Conservation (phyloP, 2,329 filamentous ascomycete species). For the Diatrype stigma region DNA sequence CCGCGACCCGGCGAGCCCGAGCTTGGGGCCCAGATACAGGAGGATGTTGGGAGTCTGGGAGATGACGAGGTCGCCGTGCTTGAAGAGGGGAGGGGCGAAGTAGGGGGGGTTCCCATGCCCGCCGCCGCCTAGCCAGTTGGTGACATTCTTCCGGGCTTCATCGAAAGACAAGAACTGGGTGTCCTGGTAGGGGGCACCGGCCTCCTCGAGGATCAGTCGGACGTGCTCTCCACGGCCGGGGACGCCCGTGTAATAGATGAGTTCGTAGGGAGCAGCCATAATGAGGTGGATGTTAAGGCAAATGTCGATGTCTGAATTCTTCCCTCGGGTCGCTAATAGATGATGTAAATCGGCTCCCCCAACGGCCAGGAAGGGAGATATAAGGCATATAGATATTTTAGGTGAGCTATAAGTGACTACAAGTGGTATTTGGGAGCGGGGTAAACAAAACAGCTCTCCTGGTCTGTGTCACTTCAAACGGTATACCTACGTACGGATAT, state of each 20-base stretch:
- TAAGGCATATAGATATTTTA: too few relatives aligned
- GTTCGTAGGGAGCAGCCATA: conserved; percentile 44
- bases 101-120: conserved; percentile 53
- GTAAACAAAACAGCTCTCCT: too few relatives aligned
- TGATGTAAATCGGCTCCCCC: too few relatives aligned
- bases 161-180: conserved; percentile 29
- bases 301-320: too few relatives aligned
- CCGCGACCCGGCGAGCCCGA: conserved; percentile 45
- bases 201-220: conserved; percentile 66
- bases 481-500: too few relatives aligned
- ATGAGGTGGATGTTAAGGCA: too few relatives aligned
- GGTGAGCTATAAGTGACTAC: too few relatives aligned
- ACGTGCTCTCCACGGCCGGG: conserved; percentile 71
- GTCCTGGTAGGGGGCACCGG: conserved; percentile 60
- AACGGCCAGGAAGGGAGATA: too few relatives aligned
- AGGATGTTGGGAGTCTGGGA: conserved; percentile 69
- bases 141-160: conserved; percentile 35
- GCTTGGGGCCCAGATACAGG: conserved; percentile 57
- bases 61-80: conserved; percentile 55
- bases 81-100: conserved; percentile 64
- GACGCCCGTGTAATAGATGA: conserved; percentile 65
- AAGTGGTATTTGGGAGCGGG: too few relatives aligned
- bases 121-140: conserved; percentile 41
- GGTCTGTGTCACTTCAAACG: too few relatives aligned
- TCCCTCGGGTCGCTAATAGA: too few relatives aligned